Percentiles rank a stretch among this genome's conserved stretches.
These are phyloP conservation scores for Prototheca wickerhamii DNA, from an alignment of 163 green algal genomes.

Conservation along the genomic window DNA sequence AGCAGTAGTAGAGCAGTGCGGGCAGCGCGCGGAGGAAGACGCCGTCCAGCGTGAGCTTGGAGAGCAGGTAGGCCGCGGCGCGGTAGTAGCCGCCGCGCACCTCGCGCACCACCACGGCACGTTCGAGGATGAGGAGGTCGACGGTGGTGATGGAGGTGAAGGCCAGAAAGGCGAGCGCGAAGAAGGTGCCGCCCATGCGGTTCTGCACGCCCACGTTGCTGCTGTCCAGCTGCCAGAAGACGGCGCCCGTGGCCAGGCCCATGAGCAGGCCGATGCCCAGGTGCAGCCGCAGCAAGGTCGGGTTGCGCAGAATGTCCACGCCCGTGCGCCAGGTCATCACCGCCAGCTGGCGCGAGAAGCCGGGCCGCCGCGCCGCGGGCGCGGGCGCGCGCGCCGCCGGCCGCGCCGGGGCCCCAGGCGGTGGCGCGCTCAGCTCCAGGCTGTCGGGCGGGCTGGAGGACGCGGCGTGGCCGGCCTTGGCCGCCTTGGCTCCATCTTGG, in stretches of 20 bases:
- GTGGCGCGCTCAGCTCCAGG: too few species aligned
- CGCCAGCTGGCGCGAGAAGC: conserved; percentile 22
- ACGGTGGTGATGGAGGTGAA: conserved; percentile 53
- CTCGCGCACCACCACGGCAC: conserved; percentile 46
- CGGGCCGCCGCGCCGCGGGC: background rate
- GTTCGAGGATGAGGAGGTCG: conserved; percentile 51
- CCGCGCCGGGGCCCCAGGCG: too few species aligned
- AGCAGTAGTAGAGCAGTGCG: conserved; percentile 43
- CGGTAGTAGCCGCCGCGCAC: conserved; percentile 52
- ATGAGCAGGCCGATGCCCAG: conserved; percentile 24
- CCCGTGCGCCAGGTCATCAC: conserved; percentile 45
- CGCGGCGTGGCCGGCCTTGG: too few species aligned
- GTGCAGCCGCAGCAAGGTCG: conserved; percentile 56
- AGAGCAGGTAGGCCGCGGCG: conserved; percentile 40
- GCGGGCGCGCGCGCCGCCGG: background rate
- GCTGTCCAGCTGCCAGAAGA: conserved; percentile 34
- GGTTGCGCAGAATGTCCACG: conserved; percentile 36
- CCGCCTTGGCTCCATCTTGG: too few species aligned
- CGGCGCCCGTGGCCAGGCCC: conserved; percentile 31
- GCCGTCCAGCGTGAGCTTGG: conserved; percentile 50
- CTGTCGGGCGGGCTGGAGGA: too few species aligned
- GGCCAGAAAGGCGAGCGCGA: conserved; percentile 53
- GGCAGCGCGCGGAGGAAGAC: conserved; percentile 60
- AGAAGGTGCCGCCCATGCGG: conserved; percentile 47
- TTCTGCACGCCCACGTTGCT: conserved; percentile 35